Conservation (phyloP, 2,329 filamentous ascomycete genomes). For the Pyricularia grisea region DNA sequence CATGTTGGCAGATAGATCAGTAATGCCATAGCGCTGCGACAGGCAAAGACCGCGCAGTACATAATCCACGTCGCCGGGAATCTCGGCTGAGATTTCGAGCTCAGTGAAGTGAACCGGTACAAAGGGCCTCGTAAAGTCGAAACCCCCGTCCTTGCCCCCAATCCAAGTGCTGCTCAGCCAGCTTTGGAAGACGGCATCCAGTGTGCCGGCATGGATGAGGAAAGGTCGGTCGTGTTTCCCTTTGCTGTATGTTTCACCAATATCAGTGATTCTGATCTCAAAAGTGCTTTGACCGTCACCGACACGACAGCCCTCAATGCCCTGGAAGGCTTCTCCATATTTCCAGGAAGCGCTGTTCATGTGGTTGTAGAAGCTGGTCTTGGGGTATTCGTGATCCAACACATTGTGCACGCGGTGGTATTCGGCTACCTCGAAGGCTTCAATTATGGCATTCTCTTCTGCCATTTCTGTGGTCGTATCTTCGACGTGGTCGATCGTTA, state of each 20-base stretch:
- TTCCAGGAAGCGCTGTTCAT: neutral
- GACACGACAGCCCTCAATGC: neutral
- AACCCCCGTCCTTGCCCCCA: too few species aligned
- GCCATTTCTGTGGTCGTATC: neutral
- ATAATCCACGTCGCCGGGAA: too few species aligned
- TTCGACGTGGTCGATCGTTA: neutral
- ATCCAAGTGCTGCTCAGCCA: neutral
- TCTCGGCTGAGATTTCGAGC: too few species aligned
- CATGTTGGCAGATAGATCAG: neutral
- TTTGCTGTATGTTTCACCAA: neutral
- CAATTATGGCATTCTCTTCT: neutral
- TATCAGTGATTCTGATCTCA: neutral
- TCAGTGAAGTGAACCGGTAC: too few species aligned
- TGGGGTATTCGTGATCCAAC: too few species aligned
- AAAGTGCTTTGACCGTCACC: neutral
- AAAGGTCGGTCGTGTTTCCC: neutral
- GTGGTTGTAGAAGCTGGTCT: neutral
- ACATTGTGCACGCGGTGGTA: too few species aligned
- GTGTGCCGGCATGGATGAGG: constrained; percentile 23
- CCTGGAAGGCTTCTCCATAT: too few species aligned
- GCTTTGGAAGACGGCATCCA: constrained; percentile 21
- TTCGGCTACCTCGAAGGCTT: too few species aligned
- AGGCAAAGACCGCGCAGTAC: too few species aligned
- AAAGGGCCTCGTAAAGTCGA: neutral
- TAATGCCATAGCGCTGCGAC: neutral